Conservation (phyloP, 768 basidiomycete genomes). For the Grammothele lineata region DNA sequence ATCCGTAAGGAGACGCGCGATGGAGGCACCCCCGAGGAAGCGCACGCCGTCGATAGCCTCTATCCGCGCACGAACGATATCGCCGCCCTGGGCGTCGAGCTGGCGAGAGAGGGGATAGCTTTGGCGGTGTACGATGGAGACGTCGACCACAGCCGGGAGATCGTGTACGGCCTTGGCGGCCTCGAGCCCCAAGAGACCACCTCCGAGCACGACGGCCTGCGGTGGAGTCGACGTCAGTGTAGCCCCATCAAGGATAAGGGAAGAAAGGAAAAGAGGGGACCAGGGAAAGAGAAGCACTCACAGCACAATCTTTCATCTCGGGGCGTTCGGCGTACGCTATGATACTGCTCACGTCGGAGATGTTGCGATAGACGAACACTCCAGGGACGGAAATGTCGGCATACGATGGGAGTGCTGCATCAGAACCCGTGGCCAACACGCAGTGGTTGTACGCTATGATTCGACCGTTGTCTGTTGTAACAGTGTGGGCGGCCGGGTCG, state of each 20-base stretch:
- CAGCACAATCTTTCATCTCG: constrained; percentile 30
- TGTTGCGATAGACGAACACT: constrained; percentile 69
- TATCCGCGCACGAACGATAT: constrained; percentile 57
- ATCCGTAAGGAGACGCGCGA: constrained; percentile 34
- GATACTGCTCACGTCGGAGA: constrained; percentile 63
- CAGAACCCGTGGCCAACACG: constrained; percentile 67
- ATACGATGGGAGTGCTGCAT: constrained; percentile 58
- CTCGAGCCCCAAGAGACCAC: constrained; percentile 69
- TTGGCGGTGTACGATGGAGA: constrained; percentile 50
- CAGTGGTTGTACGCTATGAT: constrained; percentile 55
- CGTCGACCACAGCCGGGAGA: constrained; percentile 41
- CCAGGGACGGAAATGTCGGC: constrained; percentile 45
- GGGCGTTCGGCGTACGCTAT: constrained; percentile 50
- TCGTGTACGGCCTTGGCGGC: constrained; percentile 72
- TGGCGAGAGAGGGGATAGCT: constrained; percentile 54
- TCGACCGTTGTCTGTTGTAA: constrained; percentile 42
- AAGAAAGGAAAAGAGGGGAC: not conserved
- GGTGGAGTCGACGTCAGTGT: no score
- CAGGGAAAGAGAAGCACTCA: not conserved
- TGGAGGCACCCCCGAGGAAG: constrained; percentile 41
- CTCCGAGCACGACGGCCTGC: constrained; percentile 57
- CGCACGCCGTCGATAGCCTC: constrained; percentile 56
- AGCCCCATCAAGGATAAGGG: not conserved
- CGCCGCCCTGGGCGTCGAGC: constrained; percentile 52
- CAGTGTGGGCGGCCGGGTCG: constrained; percentile 36